Conservation (phyloP, 2,329 filamentous ascomycete species). For the Penicillium occitanis region DNA sequence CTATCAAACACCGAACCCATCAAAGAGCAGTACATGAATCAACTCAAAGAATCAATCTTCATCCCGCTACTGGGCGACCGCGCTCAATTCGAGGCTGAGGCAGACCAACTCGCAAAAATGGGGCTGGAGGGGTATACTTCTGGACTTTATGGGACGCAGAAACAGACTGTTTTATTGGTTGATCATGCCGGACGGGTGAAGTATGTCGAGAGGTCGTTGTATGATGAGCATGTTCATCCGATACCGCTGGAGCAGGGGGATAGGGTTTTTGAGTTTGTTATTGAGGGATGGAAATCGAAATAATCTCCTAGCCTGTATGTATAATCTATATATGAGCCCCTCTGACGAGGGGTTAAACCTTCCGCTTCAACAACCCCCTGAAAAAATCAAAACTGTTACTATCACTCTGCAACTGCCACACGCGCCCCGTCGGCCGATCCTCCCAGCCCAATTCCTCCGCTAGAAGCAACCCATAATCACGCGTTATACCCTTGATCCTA, state of each 20-base stretch:
- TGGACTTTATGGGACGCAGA: conserved; percentile 63
- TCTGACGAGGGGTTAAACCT: conserved; percentile 46
- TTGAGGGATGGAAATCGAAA: conserved; percentile 23
- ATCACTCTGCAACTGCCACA: conserved; percentile 87
- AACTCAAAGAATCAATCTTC: conserved; percentile 61
- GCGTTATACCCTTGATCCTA: conserved; percentile 79
- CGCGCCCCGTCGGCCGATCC: conserved; percentile 71
- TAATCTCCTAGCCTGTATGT: too few relatives aligned
- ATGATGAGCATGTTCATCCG: conserved; percentile 52
- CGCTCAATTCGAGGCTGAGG: conserved; percentile 18
- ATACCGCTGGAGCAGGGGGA: conserved; percentile 51
- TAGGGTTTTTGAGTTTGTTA: conserved; percentile 39
- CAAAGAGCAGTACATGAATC: conserved; percentile 56
- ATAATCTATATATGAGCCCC: too few relatives aligned
- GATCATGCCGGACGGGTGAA: conserved; percentile 55
- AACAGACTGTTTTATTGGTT: conserved; percentile 62
- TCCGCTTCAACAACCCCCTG: conserved; percentile 78
- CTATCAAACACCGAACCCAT: conserved; percentile 48
- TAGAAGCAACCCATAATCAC: conserved; percentile 84
- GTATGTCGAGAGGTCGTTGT: conserved; percentile 64
- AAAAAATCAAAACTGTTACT: conserved; percentile 99
- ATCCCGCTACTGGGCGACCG: conserved; percentile 54
- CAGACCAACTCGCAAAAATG: conserved; percentile 12
- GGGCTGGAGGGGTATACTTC: conserved; percentile 38
- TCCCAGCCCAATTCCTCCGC: conserved; percentile 78